phyloP scores from a whole-genome alignment of 306 rosid genomes.

The Cicer judaicum region DNA sequence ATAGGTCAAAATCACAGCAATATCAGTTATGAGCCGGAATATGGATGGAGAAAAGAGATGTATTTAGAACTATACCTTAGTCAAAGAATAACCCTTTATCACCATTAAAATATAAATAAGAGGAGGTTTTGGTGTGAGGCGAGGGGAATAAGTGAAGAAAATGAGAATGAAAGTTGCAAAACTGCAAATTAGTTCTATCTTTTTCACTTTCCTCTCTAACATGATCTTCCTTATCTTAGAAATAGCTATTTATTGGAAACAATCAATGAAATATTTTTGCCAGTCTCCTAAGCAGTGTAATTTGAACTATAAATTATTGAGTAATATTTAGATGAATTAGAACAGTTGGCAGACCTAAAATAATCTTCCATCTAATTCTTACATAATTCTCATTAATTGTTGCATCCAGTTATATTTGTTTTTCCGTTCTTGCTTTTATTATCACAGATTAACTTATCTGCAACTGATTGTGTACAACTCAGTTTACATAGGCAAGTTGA shows the following conservation, averaged over 20 bases:
- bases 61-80: background rate
- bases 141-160: background rate
- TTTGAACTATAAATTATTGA: background rate
- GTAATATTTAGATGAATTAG: conserved; percentile 3
- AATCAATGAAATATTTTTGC: background rate
- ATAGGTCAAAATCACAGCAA: conserved; percentile 12
- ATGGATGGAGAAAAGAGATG: background rate
- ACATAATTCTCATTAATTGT: conserved; percentile 11
- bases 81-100: conserved; percentile 11
- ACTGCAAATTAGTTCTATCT: background rate
- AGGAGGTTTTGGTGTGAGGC: background rate
- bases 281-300: background rate
- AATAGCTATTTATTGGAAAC: background rate
- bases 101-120: conserved; percentile 5
- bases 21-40: conserved; percentile 11
- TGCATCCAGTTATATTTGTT: conserved; percentile 22
- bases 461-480: conserved; percentile 8
- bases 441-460: conserved; percentile 20
- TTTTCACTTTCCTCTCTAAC: background rate
- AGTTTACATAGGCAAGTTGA: conserved; percentile 13
- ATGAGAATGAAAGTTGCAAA: background rate
- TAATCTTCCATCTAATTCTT: conserved; percentile 7
- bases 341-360: conserved; percentile 14
- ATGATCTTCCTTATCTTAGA: background rate
- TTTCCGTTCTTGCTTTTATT: conserved; percentile 20